A percentile compares a stretch with the other conserved stretches of the same genome.
Conservation (phyloP, 805 yeast genomes). For the Candida insectorum region DNA sequence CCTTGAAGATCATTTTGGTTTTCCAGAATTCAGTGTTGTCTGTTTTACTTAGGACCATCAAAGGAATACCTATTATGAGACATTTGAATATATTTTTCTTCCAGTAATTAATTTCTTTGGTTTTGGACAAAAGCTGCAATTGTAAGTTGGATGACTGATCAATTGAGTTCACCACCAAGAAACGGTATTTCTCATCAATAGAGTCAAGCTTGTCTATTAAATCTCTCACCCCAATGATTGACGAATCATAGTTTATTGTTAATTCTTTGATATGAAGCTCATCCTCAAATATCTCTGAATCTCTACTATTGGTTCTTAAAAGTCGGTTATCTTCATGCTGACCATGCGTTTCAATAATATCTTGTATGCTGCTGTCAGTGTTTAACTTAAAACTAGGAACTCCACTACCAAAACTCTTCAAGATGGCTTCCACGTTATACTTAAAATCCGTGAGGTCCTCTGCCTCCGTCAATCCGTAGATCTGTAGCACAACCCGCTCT, state of each 20-base stretch:
- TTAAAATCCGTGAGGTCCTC: slow-evolving; percentile 27
- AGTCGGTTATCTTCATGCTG: neutral
- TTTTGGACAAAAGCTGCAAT: slow-evolving; percentile 61
- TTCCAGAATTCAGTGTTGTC: slow-evolving; percentile 33
- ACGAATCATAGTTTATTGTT: slow-evolving; percentile 47
- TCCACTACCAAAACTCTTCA: slow-evolving; percentile 28
- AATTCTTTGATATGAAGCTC: slow-evolving; percentile 28
- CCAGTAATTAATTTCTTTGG: slow-evolving; percentile 76
- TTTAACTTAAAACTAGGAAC: slow-evolving; percentile 22
- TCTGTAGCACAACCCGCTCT: slow-evolving; percentile 28
- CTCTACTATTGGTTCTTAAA: slow-evolving; percentile 2
- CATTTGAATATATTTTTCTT: slow-evolving; percentile 50
- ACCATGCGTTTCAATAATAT: slow-evolving; percentile 6
- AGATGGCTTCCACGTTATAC: slow-evolving; percentile 39
- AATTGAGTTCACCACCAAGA: slow-evolving; percentile 42
- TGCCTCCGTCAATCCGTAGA: slow-evolving; percentile 27
- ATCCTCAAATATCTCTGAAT: slow-evolving; percentile 7
- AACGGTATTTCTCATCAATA: slow-evolving; percentile 55
- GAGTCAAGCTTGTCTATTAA: slow-evolving; percentile 45
- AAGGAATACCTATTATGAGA: slow-evolving; percentile 59
- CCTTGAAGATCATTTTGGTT: slow-evolving; percentile 45
- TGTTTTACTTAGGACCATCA: slow-evolving; percentile 49
- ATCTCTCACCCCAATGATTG: slow-evolving; percentile 57
- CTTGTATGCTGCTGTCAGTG: slow-evolving; percentile 15
- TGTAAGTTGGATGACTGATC: slow-evolving; percentile 62